phyloP scores from a whole-genome alignment of 2,329 filamentous ascomycete genomes.

The Colletotrichum paranaense region DNA sequence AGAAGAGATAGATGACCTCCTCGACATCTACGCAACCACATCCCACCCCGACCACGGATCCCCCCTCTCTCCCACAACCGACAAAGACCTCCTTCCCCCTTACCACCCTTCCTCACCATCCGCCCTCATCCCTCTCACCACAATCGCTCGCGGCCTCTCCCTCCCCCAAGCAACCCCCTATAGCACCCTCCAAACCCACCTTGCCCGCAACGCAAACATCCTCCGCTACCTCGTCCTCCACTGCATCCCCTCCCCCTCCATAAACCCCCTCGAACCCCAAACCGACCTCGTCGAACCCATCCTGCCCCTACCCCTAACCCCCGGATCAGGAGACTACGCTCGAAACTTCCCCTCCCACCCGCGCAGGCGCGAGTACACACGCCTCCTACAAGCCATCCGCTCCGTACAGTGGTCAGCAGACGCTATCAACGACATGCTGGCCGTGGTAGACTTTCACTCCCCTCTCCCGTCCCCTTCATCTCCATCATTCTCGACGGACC shows the following conservation, averaged over 20 bases:
- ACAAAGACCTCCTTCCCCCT: slow-evolving; percentile 9
- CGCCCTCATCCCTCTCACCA: background rate
- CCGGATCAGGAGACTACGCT: background rate
- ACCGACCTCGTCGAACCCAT: slow-evolving; percentile 14
- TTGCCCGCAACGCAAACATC: slow-evolving; percentile 38
- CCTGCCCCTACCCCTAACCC: background rate
- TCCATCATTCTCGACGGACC: background rate
- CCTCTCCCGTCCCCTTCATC: background rate
- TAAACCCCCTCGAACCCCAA: slow-evolving; percentile 1
- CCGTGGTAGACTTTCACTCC: slow-evolving; percentile 9
- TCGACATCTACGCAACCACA: slow-evolving; percentile 1
- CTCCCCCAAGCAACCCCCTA: slow-evolving; percentile 20
- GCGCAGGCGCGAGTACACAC: slow-evolving; percentile 1
- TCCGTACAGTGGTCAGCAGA: slow-evolving; percentile 21
- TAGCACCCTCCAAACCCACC: slow-evolving; percentile 26
- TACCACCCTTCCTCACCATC: slow-evolving; percentile 9
- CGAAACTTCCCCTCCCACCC: background rate
- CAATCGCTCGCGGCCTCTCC: slow-evolving; percentile 32
- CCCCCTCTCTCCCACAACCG: background rate
- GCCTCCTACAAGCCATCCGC: slow-evolving; percentile 24
- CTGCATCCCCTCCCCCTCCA: slow-evolving; percentile 12
- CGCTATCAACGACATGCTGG: slow-evolving; percentile 19
- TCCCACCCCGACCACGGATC: background rate
- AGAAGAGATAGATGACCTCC: background rate
- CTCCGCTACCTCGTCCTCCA: slow-evolving; percentile 38